Base-by-base conservation (phyloP, 495 filamentous ascomycete species). In the Apiosordaria backusii region DNA sequence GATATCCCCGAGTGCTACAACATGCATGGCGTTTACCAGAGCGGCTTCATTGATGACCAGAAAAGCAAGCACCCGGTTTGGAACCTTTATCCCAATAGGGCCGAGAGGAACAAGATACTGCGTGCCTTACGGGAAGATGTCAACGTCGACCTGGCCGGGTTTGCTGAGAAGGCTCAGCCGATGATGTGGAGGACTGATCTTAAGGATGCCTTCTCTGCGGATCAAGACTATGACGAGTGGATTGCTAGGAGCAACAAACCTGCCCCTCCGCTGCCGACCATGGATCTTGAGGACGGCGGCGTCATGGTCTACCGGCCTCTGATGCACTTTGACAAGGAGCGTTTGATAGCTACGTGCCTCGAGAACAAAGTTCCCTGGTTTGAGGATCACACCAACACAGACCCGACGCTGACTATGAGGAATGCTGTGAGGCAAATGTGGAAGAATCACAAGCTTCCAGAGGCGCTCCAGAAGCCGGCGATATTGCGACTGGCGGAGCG, bases 1-100 rank as follows among this genome's bases (percentile, higher is more conserved):
- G 80, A 85, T 24, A 93, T 98, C 29, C 95, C 95, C 5, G 93
- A 97, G 75, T 94, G 91, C 70, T 81, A 87, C 66, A 90, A 89
- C 35, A 70, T 95, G 0, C 86, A 89, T 74, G 88, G 89, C 13
- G 83, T 90, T 18, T 79, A 89, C 66, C 82, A 85, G 70, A 96
- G 91, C 70, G 90, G 90, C 10, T 79, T 75, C 9, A 24, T 80
- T 16, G 78, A 82, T 24, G 78, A 83, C 66, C 79, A 80, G 69
- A 29, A 50, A 18, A 19, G 50, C 0, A 0, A 6, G 0, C 25
- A 45, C 29, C 78, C 79, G n/a, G 74, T 67, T 26, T 76, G 76
- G 54, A 76, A 72, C 45, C 23, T 66, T 22, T 62, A 21, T 3
- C 74, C 76, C 0, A 60, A 64, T 5, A 60, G 10, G 1, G 25